Evolutionary conservation across 441 rosid species (phyloP).

Genomic region (Geranium incanum): DNA sequence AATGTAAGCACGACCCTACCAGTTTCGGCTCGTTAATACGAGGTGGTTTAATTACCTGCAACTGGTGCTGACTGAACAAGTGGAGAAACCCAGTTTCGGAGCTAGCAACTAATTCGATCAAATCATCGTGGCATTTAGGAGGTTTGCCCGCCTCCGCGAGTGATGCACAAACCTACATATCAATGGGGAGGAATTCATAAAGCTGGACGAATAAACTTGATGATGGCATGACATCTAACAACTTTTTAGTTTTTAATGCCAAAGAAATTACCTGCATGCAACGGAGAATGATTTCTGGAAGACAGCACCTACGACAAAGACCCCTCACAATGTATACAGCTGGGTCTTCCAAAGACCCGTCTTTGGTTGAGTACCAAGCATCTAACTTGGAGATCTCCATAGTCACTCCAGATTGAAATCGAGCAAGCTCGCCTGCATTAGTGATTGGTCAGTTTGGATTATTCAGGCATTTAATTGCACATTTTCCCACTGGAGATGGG

Average conservation of each 20-base stretch:
- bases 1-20: neutral
- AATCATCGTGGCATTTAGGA: constrained; percentile 64
- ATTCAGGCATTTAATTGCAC: neutral
- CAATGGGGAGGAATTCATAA: neutral
- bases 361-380: constrained; percentile 83
- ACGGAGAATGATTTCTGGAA: constrained; percentile 85
- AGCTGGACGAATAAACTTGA: neutral
- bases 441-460: neutral
- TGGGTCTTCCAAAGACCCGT: constrained; percentile 62
- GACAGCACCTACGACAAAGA: constrained; percentile 90
- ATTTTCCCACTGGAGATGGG: neutral
- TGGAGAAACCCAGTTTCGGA: constrained; percentile 59
- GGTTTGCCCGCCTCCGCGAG: constrained; percentile 60
- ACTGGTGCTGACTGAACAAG: constrained; percentile 83
- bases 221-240: neutral
- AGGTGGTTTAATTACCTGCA: constrained; percentile 48
- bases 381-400: constrained; percentile 92
- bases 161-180: constrained; percentile 66
- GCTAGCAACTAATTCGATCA: constrained; percentile 75
- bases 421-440: constrained; percentile 80
- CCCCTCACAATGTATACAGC: constrained; percentile 75
- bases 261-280: constrained; percentile 63
- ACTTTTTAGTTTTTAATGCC: neutral
- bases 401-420: constrained; percentile 86
- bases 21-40: neutral